These are phyloP conservation scores for Crinitomyces ghanaensis DNA, from an alignment of 805 yeast genomes.

Conservation along the genomic window DNA sequence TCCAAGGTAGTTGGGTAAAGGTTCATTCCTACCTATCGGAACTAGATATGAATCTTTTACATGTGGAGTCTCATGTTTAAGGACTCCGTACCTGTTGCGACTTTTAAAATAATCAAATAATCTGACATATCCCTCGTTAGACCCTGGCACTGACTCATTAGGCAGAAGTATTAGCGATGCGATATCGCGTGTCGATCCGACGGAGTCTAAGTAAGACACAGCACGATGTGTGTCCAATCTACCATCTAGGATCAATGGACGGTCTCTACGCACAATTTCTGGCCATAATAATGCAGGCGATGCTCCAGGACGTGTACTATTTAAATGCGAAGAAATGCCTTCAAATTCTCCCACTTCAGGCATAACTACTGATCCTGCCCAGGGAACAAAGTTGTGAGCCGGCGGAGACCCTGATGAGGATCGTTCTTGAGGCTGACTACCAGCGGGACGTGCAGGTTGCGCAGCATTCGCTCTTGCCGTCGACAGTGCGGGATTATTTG, in stretches of 20 bases:
- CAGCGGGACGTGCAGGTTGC: too few species aligned
- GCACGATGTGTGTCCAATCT: constrained; percentile 46
- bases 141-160: constrained; percentile 14
- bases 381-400: too few species aligned
- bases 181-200: constrained; percentile 37
- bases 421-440: too few species aligned
- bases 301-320: constrained; percentile 19
- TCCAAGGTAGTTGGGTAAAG: constrained; percentile 16
- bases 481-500: constrained; percentile 1
- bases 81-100: constrained; percentile 46
- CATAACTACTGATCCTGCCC: constrained; percentile 32
- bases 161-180: constrained; percentile 36
- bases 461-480: neutral
- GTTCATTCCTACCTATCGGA: constrained; percentile 25
- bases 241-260: constrained; percentile 46
- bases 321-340: constrained; percentile 30
- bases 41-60: constrained; percentile 57
- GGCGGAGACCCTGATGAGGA: neutral
- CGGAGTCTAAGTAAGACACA: constrained; percentile 40
- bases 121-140: constrained; percentile 22
- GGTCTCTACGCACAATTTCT: constrained; percentile 11
- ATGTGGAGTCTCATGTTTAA: constrained; percentile 36
- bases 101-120: constrained; percentile 37
- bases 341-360: constrained; percentile 35
- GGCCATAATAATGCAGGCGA: constrained; percentile 17